Evolutionary conservation across 768 basidiomycete species (phyloP), one percentile per base, ranked within the genome.

Genomic region (Trichaptum fuscoviolaceum): DNA sequence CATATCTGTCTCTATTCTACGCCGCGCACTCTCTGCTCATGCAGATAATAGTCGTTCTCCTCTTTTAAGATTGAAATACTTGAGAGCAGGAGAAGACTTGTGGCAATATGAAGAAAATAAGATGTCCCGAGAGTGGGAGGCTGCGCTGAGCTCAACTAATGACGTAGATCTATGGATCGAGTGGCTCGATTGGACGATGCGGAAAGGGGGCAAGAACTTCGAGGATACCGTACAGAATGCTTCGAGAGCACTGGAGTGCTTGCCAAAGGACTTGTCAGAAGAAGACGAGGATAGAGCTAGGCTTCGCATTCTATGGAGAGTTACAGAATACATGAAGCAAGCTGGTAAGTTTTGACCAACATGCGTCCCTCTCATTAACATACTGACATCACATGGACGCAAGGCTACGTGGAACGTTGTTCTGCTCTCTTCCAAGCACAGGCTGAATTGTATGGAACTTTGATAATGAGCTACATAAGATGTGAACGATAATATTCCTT

Each of bases 361-460:
- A 60, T 6, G 63, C 30, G 8, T 30, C 7, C 1, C 57, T 65
- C 57, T n/a, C 25, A 27, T 18, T n/a, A 24, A 35, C 65, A 66
- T 59, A 73, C 58, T 58, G 27, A 8, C 63, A 27, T 24, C 36
- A 25, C 35, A 27, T 20, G 12, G 18, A 26, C 42, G 71, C 27
- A 70, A 93, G 92, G 92, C 15, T 93, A 84, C 68, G 68, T 80
- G 58, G 93, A 95, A 76, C 85, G 89, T 62, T 88, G 90, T 15
- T 86, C 81, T 64, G 91, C 91, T 2, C 78, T 93, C 71, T 90
- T 93, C 71, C 93, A 95, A 74, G 91, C 91, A 10, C 91, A 95
- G 75, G 85, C 88, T 18, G 93, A 94, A 77, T 71, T 93, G 92
- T 94, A 77, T 70, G 87, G 74, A 25, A 24, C 24, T n/a, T 63